Base-by-base conservation (phyloP, 2,329 filamentous ascomycete genomes). In the Paecilomyces dactylethromorphus region DNA sequence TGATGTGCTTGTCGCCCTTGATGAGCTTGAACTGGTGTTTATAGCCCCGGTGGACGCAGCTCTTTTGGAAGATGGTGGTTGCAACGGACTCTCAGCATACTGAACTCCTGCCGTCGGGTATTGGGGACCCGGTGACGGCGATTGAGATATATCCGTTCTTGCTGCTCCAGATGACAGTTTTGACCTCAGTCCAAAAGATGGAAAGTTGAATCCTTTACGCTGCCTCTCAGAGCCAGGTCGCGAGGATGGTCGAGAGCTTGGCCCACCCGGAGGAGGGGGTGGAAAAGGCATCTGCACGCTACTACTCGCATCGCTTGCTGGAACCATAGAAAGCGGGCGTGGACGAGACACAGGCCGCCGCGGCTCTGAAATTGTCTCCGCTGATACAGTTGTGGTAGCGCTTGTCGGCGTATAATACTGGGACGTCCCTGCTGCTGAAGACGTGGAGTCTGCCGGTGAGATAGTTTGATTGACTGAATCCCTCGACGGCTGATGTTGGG, bases 21-120 rank as follows among this genome's bases (percentile, higher is more conserved):
- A 72, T 26, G 73, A 68, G 12, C 68, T 63, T 31, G 66, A 64
- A 56, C 69, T 73, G 29, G 67, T 70, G 15, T 73, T 72, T 35
- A 76, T 66, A 5, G 77, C 76, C 2, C 76, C 76, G 15, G 77
- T 76, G 49, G 78, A 80, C 21, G 73, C 77, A 24, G 78, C 78
- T 63, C 78, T 72, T 61, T 75, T 74, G 1, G 77, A 74, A 8
- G 70, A 69, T 56, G 77, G 77, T 5, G 77, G 69, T 21, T 69
- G 69, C 33, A 66, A 55, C n/a, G 58, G 59, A 35, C 62, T 61
- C 58, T 70, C 68, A 6, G 60, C 62, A 32, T 69, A 65, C 22
- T 58, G 33, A 51, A 57, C 50, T 24, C 62, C 63, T 56, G 51
- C 54, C 58, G 54, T 31, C 63, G 15, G 65, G 57, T 31, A 64